These are phyloP conservation scores for Alternaria infectoria DNA, from an alignment of 2,329 filamentous ascomycete species.

Conservation along the genomic window DNA sequence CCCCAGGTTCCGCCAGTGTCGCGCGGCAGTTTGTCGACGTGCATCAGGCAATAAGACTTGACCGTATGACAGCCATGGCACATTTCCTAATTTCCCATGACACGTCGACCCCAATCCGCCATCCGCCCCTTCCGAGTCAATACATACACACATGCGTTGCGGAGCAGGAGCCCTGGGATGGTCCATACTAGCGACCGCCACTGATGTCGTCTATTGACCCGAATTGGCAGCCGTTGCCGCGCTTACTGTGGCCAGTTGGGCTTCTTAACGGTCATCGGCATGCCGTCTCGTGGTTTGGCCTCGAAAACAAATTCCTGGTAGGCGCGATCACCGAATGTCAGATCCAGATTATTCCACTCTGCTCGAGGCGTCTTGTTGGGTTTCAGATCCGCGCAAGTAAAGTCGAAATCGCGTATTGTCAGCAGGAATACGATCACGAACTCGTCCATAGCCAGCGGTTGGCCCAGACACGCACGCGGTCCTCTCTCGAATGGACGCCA, in stretches of 20 bases:
- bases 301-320: conserved; percentile 43
- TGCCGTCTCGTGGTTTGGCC: conserved; percentile 40
- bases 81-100: background rate
- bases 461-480: conserved; percentile 63
- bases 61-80: background rate
- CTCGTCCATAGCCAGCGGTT: conserved; percentile 62
- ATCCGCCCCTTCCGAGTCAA: background rate
- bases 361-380: conserved; percentile 34
- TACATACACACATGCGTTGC: background rate
- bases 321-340: conserved; percentile 37
- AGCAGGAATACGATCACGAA: conserved; percentile 58
- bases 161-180: background rate
- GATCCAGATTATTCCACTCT: conserved; percentile 35
- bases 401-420: conserved; percentile 58
- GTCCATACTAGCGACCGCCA: background rate
- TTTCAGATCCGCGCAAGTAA: conserved; percentile 42
- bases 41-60: background rate
- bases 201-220: background rate
- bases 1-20: background rate
- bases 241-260: conserved; percentile 19
- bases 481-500: conserved; percentile 65
- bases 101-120: background rate
- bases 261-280: conserved; percentile 39
- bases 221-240: background rate
- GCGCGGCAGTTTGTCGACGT: background rate